Evolutionary conservation across 106 monocot species (phyloP).

Genomic region (Dendrobium catenatum): DNA sequence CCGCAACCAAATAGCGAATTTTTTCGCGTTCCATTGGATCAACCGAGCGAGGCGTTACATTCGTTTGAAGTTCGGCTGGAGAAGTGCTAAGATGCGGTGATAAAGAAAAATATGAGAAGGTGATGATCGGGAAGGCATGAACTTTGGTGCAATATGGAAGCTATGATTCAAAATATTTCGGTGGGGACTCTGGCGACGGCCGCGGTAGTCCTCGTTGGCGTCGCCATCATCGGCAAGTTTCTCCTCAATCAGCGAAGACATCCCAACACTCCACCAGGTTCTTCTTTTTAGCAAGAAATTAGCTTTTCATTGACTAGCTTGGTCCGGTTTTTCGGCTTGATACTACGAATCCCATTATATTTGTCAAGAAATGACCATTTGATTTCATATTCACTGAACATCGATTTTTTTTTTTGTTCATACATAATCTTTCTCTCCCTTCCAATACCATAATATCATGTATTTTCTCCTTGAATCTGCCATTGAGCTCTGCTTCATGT

Average conservation of each 20-base stretch:
- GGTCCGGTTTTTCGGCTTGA: background rate
- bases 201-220: background rate
- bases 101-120: background rate
- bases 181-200: background rate
- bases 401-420: too few relatives aligned
- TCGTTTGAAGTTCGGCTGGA: too few relatives aligned
- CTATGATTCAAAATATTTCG: constrained; percentile 1
- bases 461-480: background rate
- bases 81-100: background rate
- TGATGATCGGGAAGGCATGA: background rate
- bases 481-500: too few relatives aligned
- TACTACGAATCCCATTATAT: background rate
- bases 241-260: background rate
- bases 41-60: too few relatives aligned
- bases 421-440: background rate
- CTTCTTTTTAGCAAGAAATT: background rate
- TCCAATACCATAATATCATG: background rate
- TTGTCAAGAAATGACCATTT: background rate
- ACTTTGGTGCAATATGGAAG: background rate
- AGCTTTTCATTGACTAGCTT: background rate
- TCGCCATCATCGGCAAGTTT: background rate
- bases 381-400: background rate
- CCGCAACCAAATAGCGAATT: too few relatives aligned
- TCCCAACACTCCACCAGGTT: background rate
- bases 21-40: too few relatives aligned